Conservation (phyloP, 768 basidiomycete genomes). For the Phylloporus arenicola region DNA sequence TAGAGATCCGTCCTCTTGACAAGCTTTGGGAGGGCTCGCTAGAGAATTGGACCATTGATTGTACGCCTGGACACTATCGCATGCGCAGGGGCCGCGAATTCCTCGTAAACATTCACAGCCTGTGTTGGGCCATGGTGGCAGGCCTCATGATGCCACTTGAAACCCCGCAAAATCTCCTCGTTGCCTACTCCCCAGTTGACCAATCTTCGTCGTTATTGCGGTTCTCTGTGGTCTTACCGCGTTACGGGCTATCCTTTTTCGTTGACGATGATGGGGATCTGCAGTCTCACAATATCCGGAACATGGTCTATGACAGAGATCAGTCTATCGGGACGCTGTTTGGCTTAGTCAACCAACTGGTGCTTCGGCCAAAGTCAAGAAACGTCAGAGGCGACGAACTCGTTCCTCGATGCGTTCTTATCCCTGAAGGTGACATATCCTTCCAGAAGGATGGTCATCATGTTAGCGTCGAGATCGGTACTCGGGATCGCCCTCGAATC, state of each 20-base stretch:
- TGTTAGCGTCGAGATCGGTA: conserved; percentile 13
- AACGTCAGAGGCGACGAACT: background rate
- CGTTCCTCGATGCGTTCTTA: conserved; percentile 28
- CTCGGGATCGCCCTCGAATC: background rate
- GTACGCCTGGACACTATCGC: conserved; percentile 5
- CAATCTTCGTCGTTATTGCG: background rate
- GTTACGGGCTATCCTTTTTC: conserved; percentile 39
- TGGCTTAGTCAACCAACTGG: conserved; percentile 37
- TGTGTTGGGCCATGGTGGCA: conserved; percentile 25
- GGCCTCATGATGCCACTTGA: conserved; percentile 23
- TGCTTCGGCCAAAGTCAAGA: conserved; percentile 31
- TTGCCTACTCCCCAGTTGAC: conserved; percentile 7
- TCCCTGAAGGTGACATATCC: conserved; percentile 34
- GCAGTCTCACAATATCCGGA: conserved; percentile 37
- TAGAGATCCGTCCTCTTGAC: conserved; percentile 28
- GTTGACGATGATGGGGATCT: conserved; percentile 29
- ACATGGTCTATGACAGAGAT: conserved; percentile 37
- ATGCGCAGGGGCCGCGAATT: conserved; percentile 3
- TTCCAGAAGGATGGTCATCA: conserved; percentile 11
- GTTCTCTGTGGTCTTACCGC: conserved; percentile 34
- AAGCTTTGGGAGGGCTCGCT: conserved; percentile 21
- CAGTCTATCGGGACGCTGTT: conserved; percentile 43
- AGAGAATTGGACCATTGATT: conserved; percentile 25
- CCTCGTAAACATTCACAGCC: conserved; percentile 27
- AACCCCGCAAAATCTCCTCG: conserved; percentile 15